Evolutionary conservation across 768 basidiomycete species (phyloP).

Genomic region (Lentinus tigrinus): DNA sequence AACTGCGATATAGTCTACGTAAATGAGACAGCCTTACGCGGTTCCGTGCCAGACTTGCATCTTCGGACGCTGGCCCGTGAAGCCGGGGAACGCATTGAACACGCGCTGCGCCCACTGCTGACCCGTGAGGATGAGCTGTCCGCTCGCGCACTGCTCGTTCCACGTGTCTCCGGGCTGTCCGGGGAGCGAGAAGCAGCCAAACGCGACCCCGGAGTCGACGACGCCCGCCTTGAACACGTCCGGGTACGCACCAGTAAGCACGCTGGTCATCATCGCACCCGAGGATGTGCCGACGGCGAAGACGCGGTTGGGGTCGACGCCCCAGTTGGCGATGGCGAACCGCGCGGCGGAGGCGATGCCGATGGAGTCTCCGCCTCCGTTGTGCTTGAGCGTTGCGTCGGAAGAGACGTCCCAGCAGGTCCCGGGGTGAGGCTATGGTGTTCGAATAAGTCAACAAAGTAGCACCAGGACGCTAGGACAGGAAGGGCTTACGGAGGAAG

Average conservation of each 20-base stretch:
- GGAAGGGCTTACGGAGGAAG: conserved; percentile 9
- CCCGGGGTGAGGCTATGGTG: too few species aligned
- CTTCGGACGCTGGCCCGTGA: conserved; percentile 49
- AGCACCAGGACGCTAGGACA: too few species aligned
- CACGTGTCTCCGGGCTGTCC: conserved; percentile 29
- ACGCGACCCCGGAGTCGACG: conserved; percentile 52
- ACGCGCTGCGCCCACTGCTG: conserved; percentile 50
- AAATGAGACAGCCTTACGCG: conserved; percentile 19
- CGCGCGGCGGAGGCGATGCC: conserved; percentile 47
- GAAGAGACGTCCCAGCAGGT: conserved; percentile 25
- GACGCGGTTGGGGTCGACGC: conserved; percentile 44
- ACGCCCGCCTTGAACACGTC: conserved; percentile 50
- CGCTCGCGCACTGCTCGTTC: conserved; percentile 40
- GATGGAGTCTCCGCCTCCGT: conserved; percentile 53
- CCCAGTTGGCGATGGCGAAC: conserved; percentile 48
- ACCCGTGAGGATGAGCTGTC: conserved; percentile 42
- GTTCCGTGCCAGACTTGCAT: conserved; percentile 60
- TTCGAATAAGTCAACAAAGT: too few species aligned
- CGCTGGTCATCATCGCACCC: conserved; percentile 62
- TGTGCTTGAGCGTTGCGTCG: conserved; percentile 50
- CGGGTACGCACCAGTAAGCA: conserved; percentile 53
- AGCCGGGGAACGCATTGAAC: conserved; percentile 50
- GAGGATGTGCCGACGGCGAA: conserved; percentile 52
- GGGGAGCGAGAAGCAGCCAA: conserved; percentile 50
- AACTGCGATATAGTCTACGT: not conserved